phyloP scores from a whole-genome alignment of 331 rosid species.

The Pyracantha coccinea region DNA sequence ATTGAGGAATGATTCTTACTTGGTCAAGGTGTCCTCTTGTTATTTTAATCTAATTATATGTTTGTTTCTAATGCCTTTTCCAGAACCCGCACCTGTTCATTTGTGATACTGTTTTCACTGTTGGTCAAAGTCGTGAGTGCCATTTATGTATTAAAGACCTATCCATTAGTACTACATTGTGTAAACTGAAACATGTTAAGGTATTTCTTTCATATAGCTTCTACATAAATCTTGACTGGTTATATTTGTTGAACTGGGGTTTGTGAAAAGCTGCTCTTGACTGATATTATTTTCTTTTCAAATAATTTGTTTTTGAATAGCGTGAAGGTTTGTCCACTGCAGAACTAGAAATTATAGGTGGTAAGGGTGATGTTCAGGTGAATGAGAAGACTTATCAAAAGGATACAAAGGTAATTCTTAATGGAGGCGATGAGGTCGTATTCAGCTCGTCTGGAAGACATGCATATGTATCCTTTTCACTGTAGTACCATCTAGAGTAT shows the following conservation, averaged over 20 bases:
- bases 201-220: conserved; percentile 31
- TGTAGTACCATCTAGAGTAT: background rate
- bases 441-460: conserved; percentile 60
- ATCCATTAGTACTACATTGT: conserved; percentile 48
- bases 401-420: conserved; percentile 41
- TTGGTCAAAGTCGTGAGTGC: conserved; percentile 80
- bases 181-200: conserved; percentile 79
- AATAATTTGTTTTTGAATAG: conserved; percentile 33
- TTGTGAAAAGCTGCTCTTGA: background rate
- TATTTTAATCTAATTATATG: conserved; percentile 24
- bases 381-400: conserved; percentile 54
- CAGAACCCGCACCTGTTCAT: conserved; percentile 73
- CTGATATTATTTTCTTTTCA: conserved; percentile 2
- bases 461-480: conserved; percentile 89
- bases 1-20: background rate
- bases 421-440: conserved; percentile 86
- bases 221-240: background rate
- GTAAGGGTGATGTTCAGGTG: conserved; percentile 63
- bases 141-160: conserved; percentile 70
- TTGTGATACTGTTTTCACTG: conserved; percentile 50
- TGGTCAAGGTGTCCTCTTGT: conserved; percentile 9
- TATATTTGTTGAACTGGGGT: background rate
- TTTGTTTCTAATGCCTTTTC: conserved; percentile 25
- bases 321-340: conserved; percentile 61
- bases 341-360: conserved; percentile 68